Evolutionary conservation across 768 basidiomycete genomes (phyloP).

Genomic region (Leccinellum luteum): DNA sequence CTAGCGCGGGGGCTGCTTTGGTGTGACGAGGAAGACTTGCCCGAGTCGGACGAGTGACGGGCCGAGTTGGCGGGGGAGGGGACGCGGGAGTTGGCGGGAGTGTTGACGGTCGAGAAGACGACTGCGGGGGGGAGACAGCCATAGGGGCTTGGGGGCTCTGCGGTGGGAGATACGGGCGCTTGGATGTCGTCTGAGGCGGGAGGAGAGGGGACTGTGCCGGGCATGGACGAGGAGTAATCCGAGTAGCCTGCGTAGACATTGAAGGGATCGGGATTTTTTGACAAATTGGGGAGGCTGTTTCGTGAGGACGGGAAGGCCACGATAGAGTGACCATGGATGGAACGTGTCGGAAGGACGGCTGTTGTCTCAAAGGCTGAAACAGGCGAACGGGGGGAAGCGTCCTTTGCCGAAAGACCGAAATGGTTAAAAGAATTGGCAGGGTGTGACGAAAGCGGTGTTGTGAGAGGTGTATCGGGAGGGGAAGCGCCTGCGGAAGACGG

Average conservation of each 20-base stretch:
- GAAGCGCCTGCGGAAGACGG: constrained; percentile 41
- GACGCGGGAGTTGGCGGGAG: constrained; percentile 48
- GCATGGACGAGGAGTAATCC: constrained; percentile 63
- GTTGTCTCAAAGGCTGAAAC: constrained; percentile 52
- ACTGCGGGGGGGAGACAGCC: constrained; percentile 66
- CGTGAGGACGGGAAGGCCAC: constrained; percentile 31
- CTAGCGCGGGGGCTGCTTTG: constrained; percentile 34
- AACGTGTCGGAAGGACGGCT: constrained; percentile 49
- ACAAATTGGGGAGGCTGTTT: constrained; percentile 26
- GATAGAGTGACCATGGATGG: constrained; percentile 38
- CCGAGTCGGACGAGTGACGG: constrained; percentile 22
- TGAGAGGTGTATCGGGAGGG: constrained; percentile 44
- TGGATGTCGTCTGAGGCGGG: constrained; percentile 31
- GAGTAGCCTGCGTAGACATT: constrained; percentile 67
- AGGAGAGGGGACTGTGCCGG: constrained; percentile 46
- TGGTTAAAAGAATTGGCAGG: constrained; percentile 31
- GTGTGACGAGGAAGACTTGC: constrained; percentile 28
- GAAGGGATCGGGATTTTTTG: constrained; percentile 52
- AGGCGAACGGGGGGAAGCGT: constrained; percentile 31
- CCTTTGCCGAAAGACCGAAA: constrained; percentile 30
- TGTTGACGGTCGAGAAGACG: constrained; percentile 50
- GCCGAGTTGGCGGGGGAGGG: constrained; percentile 25
- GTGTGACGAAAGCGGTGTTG: constrained; percentile 40
- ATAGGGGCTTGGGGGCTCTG: constrained; percentile 32
- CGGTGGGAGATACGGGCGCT: constrained; percentile 26